Evolutionary conservation across 192 early-diverging fungal genomes (phyloP), one percentile per base, ranked within the genome.

Genomic region (Coemansia sp.): DNA sequence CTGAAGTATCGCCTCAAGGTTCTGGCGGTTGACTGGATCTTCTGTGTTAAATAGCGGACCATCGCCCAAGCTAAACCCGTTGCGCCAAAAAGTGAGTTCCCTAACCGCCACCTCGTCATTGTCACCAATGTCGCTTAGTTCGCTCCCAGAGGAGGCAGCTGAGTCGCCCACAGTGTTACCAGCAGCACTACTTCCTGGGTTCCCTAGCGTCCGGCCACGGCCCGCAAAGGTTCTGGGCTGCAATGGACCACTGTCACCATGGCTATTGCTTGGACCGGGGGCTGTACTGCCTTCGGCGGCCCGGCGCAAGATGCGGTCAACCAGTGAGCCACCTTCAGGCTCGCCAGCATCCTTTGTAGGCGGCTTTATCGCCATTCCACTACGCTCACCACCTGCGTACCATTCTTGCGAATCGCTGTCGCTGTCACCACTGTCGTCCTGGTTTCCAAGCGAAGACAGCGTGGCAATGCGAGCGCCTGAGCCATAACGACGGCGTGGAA

Each of bases 51-150:
- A 82, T 59, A 99, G 80, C 2, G 94, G 93, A 3, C 97, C 97
- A 68, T 97, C 94, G 21, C 93, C 96, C 70, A 99, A 86, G 59
- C 91, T 96, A 71, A 98, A 99, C 62, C 97, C 97, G 71, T 97
- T 92, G 63, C 90, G 84, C 94, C 96, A 99, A 69, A 99, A 98
- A 13, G 93, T 98, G 62, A 99, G 84, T 49, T 88, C 81, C 30
- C 97, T 87, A 35, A 74, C 52, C 32, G 75, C 74, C 38, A 78
- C 53, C 9, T 74, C 72, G 53, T 49, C 66, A 6, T 53, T 58
- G 6, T 46, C 65, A 3, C 33, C 63, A 30, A 8, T 39, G 32
- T 58, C 70, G 37, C 60, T 61, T 62, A 33, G 23, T 11, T 42
- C 44, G 46, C 49, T 61, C 32, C 53, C 70, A 9, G 59, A 66